A percentile compares a stretch with the other conserved stretches of the same genome.
These are phyloP conservation scores for Castanopsis chinensis DNA, from an alignment of 306 rosid genomes.

Conservation along the genomic window DNA sequence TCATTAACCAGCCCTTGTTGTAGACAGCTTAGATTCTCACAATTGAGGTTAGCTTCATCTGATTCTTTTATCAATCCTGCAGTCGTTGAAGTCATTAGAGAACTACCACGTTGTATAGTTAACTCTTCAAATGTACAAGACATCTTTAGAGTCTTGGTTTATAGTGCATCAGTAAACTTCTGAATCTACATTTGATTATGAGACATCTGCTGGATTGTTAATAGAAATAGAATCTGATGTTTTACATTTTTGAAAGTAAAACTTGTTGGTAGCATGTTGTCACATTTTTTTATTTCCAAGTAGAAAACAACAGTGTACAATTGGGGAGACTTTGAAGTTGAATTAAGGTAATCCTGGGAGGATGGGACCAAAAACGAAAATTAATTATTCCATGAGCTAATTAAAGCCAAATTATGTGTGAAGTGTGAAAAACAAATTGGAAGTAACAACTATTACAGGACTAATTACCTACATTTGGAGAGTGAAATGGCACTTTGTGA, in stretches of 20 bases:
- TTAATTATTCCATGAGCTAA: too few relatives aligned
- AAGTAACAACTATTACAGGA: too few relatives aligned
- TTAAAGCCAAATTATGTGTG: too few relatives aligned
- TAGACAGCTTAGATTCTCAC: not conserved
- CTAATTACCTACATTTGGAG: too few relatives aligned
- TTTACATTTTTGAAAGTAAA: not conserved
- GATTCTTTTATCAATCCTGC: too few relatives aligned
- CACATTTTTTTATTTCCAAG: not conserved
- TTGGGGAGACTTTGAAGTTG: too few relatives aligned
- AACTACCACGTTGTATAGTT: not conserved
- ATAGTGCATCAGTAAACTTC: not conserved
- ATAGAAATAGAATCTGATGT: not conserved
- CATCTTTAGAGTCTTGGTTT: not conserved
- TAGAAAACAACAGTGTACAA: too few relatives aligned
- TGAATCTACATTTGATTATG: not conserved
- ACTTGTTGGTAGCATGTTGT: not conserved
- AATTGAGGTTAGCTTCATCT: not conserved
- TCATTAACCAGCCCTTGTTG: not conserved
- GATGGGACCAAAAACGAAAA: too few relatives aligned
- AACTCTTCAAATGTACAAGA: not conserved
- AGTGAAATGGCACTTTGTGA: not conserved
- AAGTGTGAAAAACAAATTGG: too few relatives aligned
- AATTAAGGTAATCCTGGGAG: too few relatives aligned
- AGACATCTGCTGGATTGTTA: not conserved
- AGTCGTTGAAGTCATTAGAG: not conserved